phyloP scores from a whole-genome alignment of 2,329 filamentous ascomycete species.

The Paraphaeosphaeria minitans region DNA sequence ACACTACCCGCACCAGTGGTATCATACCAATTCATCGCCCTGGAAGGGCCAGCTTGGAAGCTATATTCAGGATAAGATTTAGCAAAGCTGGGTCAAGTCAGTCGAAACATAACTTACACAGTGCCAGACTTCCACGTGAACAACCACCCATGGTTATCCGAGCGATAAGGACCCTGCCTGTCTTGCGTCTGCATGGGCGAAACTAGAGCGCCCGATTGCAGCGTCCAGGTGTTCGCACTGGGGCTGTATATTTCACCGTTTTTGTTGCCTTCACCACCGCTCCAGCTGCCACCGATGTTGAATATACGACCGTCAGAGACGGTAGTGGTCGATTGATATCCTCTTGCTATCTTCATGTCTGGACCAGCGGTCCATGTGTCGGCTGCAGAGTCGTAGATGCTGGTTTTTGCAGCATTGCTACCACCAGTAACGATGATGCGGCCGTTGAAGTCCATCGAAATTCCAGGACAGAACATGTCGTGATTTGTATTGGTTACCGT shows the following conservation, averaged over 20 bases:
- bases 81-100: neutral
- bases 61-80: neutral
- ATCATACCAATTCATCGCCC: slow-evolving; percentile 63
- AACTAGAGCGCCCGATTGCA: slow-evolving; percentile 51
- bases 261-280: slow-evolving; percentile 55
- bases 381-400: slow-evolving; percentile 46
- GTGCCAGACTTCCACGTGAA: slow-evolving; percentile 56
- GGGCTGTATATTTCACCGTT: slow-evolving; percentile 59
- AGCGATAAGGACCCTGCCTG: slow-evolving; percentile 49
- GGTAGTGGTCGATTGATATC: slow-evolving; percentile 60
- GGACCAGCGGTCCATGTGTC: slow-evolving; percentile 56
- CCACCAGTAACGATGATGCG: slow-evolving; percentile 61
- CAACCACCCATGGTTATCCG: slow-evolving; percentile 62
- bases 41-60: slow-evolving; percentile 62
- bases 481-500: slow-evolving; percentile 52
- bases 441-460: slow-evolving; percentile 55
- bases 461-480: slow-evolving; percentile 65
- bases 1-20: slow-evolving; percentile 52
- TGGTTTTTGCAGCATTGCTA: slow-evolving; percentile 55
- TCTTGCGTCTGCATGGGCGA: slow-evolving; percentile 59
- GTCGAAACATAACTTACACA: slow-evolving; percentile 29
- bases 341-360: slow-evolving; percentile 62
- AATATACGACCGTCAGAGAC: slow-evolving; percentile 61
- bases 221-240: slow-evolving; percentile 53
- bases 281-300: slow-evolving; percentile 63